Base-by-base conservation (phyloP, 495 filamentous ascomycete species). In the Podospora conica region DNA sequence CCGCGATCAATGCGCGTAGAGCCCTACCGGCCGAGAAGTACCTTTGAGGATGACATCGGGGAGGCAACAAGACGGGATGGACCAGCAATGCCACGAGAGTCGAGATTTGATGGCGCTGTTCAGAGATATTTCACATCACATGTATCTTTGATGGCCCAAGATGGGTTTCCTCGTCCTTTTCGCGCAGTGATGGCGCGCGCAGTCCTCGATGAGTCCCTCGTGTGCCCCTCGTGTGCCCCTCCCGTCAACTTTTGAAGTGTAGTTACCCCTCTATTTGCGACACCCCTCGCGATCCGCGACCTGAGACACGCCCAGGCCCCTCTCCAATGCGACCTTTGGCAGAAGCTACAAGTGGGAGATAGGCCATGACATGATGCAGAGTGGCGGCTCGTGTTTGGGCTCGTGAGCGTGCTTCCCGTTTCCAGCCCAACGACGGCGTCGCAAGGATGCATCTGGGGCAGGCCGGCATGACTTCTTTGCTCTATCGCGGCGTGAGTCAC, bases 361-460 rank as follows among this genome's bases (percentile, higher is more conserved):
- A 60, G 29, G 20, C 20, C 23, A 28, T 21, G 11, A 60, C 58
- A 33, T 60, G 58, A 28, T 12, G 27, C 53, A 53, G 22, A 22
- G 27, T 20, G 48, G 48, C 57, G 40, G 60, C 55, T 23, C 28
- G 59, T 22, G 58, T 61, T 74, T 69, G 69, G 72, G 70, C 68
- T 69, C 27, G 55, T 33, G 20, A 55, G 59, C 22, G 61, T 48
- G 63, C 59, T 21, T 65, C 59, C 56, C 25, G 57, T 53, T 68
- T 68, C 60, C 72, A 73, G 70, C 72, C 72, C 72, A 74, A 74
- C 70, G 40, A 57, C 55, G 23, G n/a, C 11, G 15, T 21, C n/a
- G 24, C 53, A 20, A 63, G 53, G 61, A 64, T 57, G 25, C 6
- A 33, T 64, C 61, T 33, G 61, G 48, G 53, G 61, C 33, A 48